Evolutionary conservation across 1,284 basidiomycete genomes (phyloP), one percentile per base, ranked within the genome.

Genomic region (Puccinia horiana): DNA sequence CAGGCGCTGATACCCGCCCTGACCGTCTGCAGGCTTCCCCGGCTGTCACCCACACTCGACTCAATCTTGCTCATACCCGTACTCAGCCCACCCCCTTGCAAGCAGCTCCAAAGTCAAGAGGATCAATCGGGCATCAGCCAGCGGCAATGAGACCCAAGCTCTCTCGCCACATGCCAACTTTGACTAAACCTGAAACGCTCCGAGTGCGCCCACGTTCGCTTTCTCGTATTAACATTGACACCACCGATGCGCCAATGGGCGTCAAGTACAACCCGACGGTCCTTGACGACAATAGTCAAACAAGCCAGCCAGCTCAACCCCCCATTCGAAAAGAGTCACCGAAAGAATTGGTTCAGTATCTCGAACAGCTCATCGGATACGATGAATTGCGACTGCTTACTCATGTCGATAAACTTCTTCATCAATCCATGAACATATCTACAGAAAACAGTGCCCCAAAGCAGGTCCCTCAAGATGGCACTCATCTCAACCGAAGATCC

Each of bases 331-430:
- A 47, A 9, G 69, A 72, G 69, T 72, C 69, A 1, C 42, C 69
- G 6, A 44, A 72, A n/a, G 69, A 72, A 49, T 29, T 72, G 69
- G 35, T 72, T n/a, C 69, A 72, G n/a, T 72, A 49, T 44, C 69
- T 72, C 4, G 69, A 72, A 32, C 69, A n/a, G 3, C 69, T 72
- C n/a, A 72, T 72, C 11, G 69, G 69, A 32, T 49, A 72, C 18
- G 69, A 72, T 52, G 69, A 72, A 18, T 44, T 72, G 5, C 42
- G 69, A 18, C 29, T 72, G 47, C 69, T 72, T 44, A 52, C 69
- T 8, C 26, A 72, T 52, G 69, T 72, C 40, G 69, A 72, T n/a
- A 47, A 72, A 52, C 69, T 72, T 1, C 42, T 47, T 32, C 69
- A 72, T 18, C 69, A 47, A 29, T 49, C 14, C 18, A 72, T 29